Percentiles rank a stretch among this genome's conserved stretches.
Evolutionary conservation across 1,284 basidiomycete species (phyloP).

Genomic region (Leccinum fallax): DNA sequence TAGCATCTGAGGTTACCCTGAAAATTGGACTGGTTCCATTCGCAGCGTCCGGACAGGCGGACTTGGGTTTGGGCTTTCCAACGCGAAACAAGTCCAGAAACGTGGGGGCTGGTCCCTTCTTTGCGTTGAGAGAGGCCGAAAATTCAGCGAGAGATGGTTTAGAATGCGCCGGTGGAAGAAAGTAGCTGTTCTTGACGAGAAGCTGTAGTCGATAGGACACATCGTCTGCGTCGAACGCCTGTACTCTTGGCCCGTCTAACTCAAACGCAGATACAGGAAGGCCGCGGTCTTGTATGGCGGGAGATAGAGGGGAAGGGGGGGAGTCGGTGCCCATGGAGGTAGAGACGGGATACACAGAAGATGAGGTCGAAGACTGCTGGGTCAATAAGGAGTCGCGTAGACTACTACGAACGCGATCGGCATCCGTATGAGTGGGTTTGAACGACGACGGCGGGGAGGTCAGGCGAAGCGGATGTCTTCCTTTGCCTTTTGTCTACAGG

Average conservation of each 20-base stretch:
- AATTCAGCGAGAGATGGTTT: conserved; percentile 72
- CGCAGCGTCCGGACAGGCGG: conserved; percentile 50
- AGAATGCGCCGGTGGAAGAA: conserved; percentile 78
- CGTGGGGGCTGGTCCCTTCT: conserved; percentile 50
- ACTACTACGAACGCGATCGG: conserved; percentile 34
- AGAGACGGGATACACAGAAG: conserved; percentile 75
- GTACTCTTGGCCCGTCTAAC: conserved; percentile 44
- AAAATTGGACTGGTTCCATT: conserved; percentile 51
- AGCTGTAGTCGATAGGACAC: conserved; percentile 79
- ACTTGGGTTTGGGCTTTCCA: conserved; percentile 66
- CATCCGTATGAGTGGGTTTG: conserved; percentile 30
- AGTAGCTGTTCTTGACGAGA: conserved; percentile 82
- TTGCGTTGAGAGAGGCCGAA: conserved; percentile 42
- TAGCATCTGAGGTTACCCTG: conserved; percentile 64
- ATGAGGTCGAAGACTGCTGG: conserved; percentile 59
- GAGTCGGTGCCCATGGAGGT: conserved; percentile 58
- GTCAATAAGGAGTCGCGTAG: conserved; percentile 54
- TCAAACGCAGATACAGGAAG: conserved; percentile 50
- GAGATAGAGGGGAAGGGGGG: conserved; percentile 57
- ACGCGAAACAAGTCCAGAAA: conserved; percentile 72
- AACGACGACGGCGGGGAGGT: conserved; percentile 38
- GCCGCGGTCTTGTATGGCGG: conserved; percentile 47
- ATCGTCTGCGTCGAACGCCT: conserved; percentile 73
- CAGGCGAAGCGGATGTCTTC: conserved; percentile 27
- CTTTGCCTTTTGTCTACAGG: conserved; percentile 33